These are phyloP conservation scores for Pichia paraexigua DNA, from an alignment of 805 yeast species.

Conservation along the genomic window DNA sequence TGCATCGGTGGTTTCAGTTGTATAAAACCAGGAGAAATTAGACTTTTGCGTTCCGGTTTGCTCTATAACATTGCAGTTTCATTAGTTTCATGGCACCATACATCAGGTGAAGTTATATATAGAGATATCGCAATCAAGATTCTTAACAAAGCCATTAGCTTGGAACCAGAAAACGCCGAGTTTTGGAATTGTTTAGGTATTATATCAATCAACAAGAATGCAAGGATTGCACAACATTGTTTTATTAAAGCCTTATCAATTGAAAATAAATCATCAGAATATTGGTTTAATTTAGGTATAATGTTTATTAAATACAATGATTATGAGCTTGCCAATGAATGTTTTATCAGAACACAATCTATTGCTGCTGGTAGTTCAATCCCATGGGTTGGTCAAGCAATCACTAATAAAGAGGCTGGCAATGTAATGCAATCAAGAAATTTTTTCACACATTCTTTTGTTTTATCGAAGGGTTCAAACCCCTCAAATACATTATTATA, in stretches of 20 bases:
- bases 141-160: conserved; percentile 59
- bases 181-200: conserved; percentile 84
- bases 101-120: conserved; percentile 16
- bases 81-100: conserved; percentile 40
- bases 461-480: conserved; percentile 66
- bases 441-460: conserved; percentile 69
- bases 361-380: conserved; percentile 66
- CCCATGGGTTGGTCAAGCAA: conserved; percentile 85
- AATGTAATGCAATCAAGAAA: conserved; percentile 42
- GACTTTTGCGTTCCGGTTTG: conserved; percentile 44
- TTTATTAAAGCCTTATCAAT: conserved; percentile 73
- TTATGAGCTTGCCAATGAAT: conserved; percentile 59
- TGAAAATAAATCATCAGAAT: conserved; percentile 55
- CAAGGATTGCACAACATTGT: conserved; percentile 85
- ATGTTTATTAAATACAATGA: conserved; percentile 67
- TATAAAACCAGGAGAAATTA: conserved; percentile 29
- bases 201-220: conserved; percentile 54
- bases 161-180: conserved; percentile 61
- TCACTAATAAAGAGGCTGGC: conserved; percentile 46
- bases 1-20: conserved; percentile 7
- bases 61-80: conserved; percentile 68
- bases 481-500: conserved; percentile 65
- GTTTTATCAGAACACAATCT: conserved; percentile 68
- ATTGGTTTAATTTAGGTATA: conserved; percentile 80
- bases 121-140: conserved; percentile 47